Evolutionary conservation across 495 filamentous ascomycete species (phyloP), one percentile per base, ranked within the genome.

Genomic region (Podospora comata): DNA sequence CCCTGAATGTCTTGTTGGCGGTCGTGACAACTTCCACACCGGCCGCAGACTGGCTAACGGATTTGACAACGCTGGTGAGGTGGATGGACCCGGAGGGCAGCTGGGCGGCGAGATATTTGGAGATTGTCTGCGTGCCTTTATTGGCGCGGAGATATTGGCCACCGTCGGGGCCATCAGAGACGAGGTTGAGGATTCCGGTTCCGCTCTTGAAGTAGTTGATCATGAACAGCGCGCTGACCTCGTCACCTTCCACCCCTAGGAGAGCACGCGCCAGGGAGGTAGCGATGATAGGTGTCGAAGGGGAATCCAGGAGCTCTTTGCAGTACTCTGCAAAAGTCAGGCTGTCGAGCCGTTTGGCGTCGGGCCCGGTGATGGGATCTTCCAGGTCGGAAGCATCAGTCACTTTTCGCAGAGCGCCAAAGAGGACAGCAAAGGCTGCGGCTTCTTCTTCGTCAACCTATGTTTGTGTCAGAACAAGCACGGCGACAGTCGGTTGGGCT

Each of bases 181-280:
- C 67, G 65, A 85, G 75, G n/a, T 76, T 70, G 19, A 79, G 53
- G 4, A 86, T 67, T 0, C 84, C 83, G 1, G 77, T 77, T 2
- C 79, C 79, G 27, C 75, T 75, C 65, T 78, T 77, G 75, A 79
- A 80, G 72, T 86, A 85, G 59, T 82, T 77, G n/a, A 87, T 71
- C 69, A 85, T 81, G 65, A 73, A 87, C 0, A 82, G 66, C 5
- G 80, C 79, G 58, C 76, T 80, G 26, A 86, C 65, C 7, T 86
- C 80, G 0, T 39, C 54, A n/a, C 74, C 67, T 19, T 83, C 79
- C 16, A 78, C 68, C 15, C 84, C 82, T 2, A 85, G 75, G 75
- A 86, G 82, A 2, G 76, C 82, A 5, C 76, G 76, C 0, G 76
- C 73, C 72, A 83, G 81, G 32, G 71, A 54, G 64, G 73, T 71